Percentiles rank a stretch among this genome's conserved stretches.
Conservation (phyloP, 2,329 filamentous ascomycete species). For the Verticillium isaacii region DNA sequence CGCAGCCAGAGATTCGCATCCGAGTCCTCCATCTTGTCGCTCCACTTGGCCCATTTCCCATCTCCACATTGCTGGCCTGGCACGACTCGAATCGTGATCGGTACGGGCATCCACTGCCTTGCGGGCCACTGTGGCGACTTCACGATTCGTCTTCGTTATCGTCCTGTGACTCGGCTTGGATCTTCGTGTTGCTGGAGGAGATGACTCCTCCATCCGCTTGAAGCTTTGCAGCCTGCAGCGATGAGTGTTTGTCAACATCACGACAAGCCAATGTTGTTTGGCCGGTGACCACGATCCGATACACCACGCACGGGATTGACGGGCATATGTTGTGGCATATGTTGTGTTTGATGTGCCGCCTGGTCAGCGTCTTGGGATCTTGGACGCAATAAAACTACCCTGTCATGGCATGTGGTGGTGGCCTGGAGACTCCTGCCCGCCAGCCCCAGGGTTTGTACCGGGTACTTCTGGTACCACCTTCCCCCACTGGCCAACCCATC, state of each 20-base stretch:
- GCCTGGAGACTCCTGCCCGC: not conserved
- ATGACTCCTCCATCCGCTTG: not conserved
- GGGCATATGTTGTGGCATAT: not conserved
- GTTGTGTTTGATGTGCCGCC: not conserved
- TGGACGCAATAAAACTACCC: not conserved
- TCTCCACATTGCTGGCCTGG: not conserved
- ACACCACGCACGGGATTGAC: not conserved
- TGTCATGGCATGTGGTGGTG: not conserved
- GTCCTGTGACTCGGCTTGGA: too few species aligned
- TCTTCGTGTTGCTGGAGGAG: not conserved
- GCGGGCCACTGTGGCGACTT: not conserved
- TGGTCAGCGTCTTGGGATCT: not conserved
- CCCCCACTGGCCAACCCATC: not conserved
- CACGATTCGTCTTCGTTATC: not conserved
- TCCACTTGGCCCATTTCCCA: not conserved
- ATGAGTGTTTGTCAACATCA: too few species aligned
- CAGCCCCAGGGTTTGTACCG: not conserved
- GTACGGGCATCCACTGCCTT: not conserved
- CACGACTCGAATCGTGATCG: not conserved
- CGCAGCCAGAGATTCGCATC: not conserved
- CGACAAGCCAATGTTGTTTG: not conserved
- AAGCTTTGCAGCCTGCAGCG: too few species aligned
- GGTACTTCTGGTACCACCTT: not conserved
- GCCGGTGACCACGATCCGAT: not conserved
- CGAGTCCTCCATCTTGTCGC: not conserved